Evolutionary conservation across 2,329 filamentous ascomycete species (phyloP).

Genomic region (Metarhizium sp.): DNA sequence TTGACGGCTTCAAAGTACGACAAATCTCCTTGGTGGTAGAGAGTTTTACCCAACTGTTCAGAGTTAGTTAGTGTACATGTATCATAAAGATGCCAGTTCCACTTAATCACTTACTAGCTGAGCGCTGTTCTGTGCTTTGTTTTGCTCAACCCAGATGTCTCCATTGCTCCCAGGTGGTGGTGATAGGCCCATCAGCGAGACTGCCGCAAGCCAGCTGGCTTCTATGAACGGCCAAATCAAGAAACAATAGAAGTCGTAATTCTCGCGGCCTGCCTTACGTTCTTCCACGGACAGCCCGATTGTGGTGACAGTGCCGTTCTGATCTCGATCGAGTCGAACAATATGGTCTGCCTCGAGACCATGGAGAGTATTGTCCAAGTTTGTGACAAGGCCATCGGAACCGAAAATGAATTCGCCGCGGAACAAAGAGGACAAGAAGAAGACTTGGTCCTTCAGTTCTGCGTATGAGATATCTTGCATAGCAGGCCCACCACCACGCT

Average conservation of each 20-base stretch:
- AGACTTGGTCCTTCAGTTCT: conserved; percentile 68
- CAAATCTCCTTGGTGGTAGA: conserved; percentile 95
- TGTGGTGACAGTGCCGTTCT: conserved; percentile 46
- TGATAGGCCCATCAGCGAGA: conserved; percentile 78
- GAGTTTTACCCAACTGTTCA: conserved; percentile 77
- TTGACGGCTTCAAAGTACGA: conserved; percentile 98
- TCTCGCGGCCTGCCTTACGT: conserved; percentile 72
- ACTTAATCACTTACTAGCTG: conserved; percentile 53
- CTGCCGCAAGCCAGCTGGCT: conserved; percentile 81
- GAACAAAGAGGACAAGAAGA: conserved; percentile 89
- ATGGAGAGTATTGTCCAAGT: conserved; percentile 69
- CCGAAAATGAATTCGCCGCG: conserved; percentile 96
- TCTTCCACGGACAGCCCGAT: conserved; percentile 72
- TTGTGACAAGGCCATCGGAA: conserved; percentile 69
- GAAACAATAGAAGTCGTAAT: conserved; percentile 98
- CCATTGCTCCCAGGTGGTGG: conserved; percentile 52
- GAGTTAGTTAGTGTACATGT: background rate
- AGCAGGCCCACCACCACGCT: conserved; percentile 76
- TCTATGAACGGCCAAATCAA: conserved; percentile 98
- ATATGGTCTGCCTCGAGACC: conserved; percentile 73
- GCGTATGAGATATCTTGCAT: conserved; percentile 70
- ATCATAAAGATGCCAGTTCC: background rate
- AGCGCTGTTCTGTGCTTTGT: conserved; percentile 70
- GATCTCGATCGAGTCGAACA: conserved; percentile 54
- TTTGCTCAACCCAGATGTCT: conserved; percentile 70